Conservation (phyloP, 208 protist genomes). For the Porcisia deanei region DNA sequence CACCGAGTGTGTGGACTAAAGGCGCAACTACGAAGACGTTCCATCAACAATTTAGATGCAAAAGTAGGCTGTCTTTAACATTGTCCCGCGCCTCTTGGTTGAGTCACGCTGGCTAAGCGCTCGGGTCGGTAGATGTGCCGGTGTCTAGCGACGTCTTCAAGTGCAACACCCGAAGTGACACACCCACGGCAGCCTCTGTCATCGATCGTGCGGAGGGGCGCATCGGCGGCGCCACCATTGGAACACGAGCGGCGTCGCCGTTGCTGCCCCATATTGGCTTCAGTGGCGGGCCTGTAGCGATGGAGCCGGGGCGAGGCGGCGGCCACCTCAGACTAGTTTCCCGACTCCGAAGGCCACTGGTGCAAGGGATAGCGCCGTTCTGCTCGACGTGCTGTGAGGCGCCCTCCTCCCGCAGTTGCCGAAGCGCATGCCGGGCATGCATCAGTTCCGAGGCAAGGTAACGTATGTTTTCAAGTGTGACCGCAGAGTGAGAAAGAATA, state of each 20-base stretch:
- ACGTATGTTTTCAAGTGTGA: slow-evolving; percentile 44
- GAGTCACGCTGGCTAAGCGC: background rate
- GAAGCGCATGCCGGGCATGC: slow-evolving; percentile 30
- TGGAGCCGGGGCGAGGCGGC: background rate
- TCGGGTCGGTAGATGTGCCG: background rate
- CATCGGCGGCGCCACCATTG: slow-evolving; percentile 23
- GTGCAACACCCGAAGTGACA: background rate
- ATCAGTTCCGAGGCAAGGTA: slow-evolving; percentile 62
- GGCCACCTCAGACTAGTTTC: background rate
- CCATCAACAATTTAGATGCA: background rate
- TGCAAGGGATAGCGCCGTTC: background rate
- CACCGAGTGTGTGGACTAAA: background rate
- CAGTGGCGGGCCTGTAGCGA: slow-evolving; percentile 8
- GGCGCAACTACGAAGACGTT: background rate
- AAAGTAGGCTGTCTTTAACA: background rate
- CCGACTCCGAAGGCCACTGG: background rate
- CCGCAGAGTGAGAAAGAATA: slow-evolving; percentile 33
- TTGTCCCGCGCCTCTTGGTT: background rate
- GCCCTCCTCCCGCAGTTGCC: background rate
- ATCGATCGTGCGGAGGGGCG: slow-evolving; percentile 28
- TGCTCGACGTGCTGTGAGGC: background rate
- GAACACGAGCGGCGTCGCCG: background rate
- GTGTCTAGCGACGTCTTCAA: background rate
- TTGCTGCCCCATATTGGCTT: slow-evolving; percentile 24
- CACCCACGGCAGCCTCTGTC: slow-evolving; percentile 28